A percentile compares a stretch with the other conserved stretches of the same genome.
Conservation (phyloP, 768 basidiomycete species). For the Podaxis sp. region DNA sequence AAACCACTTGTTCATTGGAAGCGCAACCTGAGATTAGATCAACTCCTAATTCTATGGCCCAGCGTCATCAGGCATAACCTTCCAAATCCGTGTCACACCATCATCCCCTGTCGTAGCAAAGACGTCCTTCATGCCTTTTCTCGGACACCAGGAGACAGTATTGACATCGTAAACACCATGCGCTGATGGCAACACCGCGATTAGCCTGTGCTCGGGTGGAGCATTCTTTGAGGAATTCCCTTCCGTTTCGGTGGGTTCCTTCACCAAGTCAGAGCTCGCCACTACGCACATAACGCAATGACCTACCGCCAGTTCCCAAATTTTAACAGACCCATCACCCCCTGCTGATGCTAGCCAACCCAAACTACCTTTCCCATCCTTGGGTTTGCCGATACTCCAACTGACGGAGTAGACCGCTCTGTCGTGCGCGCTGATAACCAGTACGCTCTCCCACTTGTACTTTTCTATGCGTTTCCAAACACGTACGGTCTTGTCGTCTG, state of each 20-base stretch:
- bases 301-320: conserved; percentile 76
- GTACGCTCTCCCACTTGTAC: conserved; percentile 62
- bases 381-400: conserved; percentile 53
- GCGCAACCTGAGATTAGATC: no score
- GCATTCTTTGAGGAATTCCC: conserved; percentile 9
- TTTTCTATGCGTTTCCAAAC: conserved; percentile 76
- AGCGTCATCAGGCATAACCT: conserved; percentile 21
- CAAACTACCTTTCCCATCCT: conserved; percentile 36
- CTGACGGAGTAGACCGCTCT: conserved; percentile 79
- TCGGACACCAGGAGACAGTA: conserved; percentile 78
- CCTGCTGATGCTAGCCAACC: conserved; percentile 88
- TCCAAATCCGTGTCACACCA: conserved; percentile 82
- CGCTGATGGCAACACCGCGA: conserved; percentile 60
- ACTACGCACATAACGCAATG: conserved; percentile 4
- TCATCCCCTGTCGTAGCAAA: conserved; percentile 89
- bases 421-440: conserved; percentile 63
- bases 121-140: conserved; percentile 60
- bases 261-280: neutral
- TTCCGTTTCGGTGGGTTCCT: conserved; percentile 29
- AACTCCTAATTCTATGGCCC: no score
- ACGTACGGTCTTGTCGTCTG: conserved; percentile 81
- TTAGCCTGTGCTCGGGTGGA: conserved; percentile 41
- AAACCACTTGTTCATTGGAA: no score
- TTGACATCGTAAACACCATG: conserved; percentile 90
- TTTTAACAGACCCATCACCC: conserved; percentile 78